Percentiles rank a stretch among this genome's conserved stretches.
These are phyloP conservation scores for Aspergillus neoniger DNA, from an alignment of 2,329 filamentous ascomycete species.

Conservation along the genomic window DNA sequence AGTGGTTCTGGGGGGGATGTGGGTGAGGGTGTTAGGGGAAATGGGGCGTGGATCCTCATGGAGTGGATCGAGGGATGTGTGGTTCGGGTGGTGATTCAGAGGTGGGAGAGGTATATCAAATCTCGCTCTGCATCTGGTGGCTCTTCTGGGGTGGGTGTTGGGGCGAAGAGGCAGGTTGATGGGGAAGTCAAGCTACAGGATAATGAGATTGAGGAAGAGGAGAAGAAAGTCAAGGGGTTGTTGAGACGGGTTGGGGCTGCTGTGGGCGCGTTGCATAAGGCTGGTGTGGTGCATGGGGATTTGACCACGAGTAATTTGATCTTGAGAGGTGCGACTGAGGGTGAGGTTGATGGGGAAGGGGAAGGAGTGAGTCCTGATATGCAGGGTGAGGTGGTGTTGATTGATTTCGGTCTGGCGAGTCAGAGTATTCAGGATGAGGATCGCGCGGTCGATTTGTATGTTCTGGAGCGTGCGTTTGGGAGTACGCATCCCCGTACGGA, in stretches of 20 bases:
- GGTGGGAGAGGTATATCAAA: conserved; percentile 60
- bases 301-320: conserved; percentile 98
- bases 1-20: conserved; percentile 27
- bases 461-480: conserved; percentile 89
- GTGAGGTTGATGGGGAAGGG: conserved; percentile 15
- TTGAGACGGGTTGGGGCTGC: conserved; percentile 71
- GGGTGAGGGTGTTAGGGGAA: conserved; percentile 61
- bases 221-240: conserved; percentile 59
- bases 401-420: conserved; percentile 89
- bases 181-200: conserved; percentile 29
- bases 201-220: conserved; percentile 36
- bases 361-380: conserved; percentile 34
- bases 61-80: conserved; percentile 80
- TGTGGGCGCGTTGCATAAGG: conserved; percentile 74
- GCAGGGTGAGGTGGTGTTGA: conserved; percentile 79
- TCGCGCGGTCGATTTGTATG: conserved; percentile 92
- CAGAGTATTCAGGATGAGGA: conserved; percentile 86
- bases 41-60: conserved; percentile 74
- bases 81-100: conserved; percentile 69
- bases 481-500: conserved; percentile 91
- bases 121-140: no score
- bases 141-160: no score
- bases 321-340: conserved; percentile 54
- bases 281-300: conserved; percentile 92
- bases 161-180: conserved; percentile 20